Conservation (phyloP, 768 basidiomycete species). For the Lentinula detonsa region DNA sequence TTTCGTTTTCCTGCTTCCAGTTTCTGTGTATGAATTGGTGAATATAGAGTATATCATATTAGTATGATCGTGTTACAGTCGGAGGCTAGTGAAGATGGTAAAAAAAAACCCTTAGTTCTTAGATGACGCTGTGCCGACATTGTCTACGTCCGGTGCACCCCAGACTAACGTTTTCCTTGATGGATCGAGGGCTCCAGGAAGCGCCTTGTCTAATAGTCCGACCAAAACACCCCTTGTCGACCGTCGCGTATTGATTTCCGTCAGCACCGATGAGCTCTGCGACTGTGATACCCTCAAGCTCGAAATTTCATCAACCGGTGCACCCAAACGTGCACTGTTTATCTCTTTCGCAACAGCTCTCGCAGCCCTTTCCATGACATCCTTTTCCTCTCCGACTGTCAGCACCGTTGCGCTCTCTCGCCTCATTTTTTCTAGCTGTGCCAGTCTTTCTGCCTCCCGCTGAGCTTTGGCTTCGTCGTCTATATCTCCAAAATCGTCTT, state of each 20-base stretch:
- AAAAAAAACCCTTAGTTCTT: neutral
- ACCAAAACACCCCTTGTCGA: constrained; percentile 36
- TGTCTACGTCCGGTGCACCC: constrained; percentile 69
- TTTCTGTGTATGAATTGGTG: neutral
- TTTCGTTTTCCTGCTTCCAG: too few relatives aligned
- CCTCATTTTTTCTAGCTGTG: constrained; percentile 16
- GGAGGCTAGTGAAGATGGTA: too few relatives aligned
- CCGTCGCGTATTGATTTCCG: neutral
- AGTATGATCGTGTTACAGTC: neutral
- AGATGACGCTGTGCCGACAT: constrained; percentile 43
- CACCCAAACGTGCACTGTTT: neutral
- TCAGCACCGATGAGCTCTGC: neutral
- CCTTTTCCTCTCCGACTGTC: constrained; percentile 24
- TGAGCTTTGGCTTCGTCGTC: constrained; percentile 65
- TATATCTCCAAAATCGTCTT: constrained; percentile 86
- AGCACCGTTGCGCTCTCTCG: constrained; percentile 14
- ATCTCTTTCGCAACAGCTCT: constrained; percentile 7
- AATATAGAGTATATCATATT: neutral
- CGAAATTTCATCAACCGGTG: neutral
- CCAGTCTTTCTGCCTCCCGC: constrained; percentile 10
- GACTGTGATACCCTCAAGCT: neutral
- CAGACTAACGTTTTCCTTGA: constrained; percentile 58
- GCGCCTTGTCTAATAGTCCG: constrained; percentile 33
- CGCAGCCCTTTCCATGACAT: constrained; percentile 16
- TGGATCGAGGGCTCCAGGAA: constrained; percentile 54